Evolutionary conservation across 23 red algal species (phyloP).

Genomic region (Cyanidioschyzon merolae): DNA sequence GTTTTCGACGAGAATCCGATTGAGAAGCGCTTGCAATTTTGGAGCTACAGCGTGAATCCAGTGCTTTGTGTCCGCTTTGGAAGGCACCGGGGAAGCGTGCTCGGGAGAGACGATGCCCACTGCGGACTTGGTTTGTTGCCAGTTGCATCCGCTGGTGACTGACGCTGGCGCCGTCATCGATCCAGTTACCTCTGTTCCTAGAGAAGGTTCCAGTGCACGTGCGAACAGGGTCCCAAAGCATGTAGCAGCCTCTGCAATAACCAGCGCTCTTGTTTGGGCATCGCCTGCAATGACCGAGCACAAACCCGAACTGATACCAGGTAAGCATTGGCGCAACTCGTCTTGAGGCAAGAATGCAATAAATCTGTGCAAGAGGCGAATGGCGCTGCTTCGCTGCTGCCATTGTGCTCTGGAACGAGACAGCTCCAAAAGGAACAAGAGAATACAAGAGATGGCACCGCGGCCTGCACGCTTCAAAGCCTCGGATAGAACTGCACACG

Average conservation of each 20-base stretch:
- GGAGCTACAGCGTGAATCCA: neutral
- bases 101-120: neutral
- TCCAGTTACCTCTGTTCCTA: too few species aligned
- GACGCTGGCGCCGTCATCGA: neutral
- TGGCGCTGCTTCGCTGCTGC: neutral
- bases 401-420: neutral
- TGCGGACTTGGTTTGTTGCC: neutral
- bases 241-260: neutral
- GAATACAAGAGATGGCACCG: neutral
- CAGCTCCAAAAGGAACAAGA: neutral
- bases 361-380: neutral
- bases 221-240: neutral
- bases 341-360: neutral
- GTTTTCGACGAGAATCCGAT: neutral
- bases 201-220: neutral
- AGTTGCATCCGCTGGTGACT: neutral
- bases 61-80: neutral
- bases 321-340: neutral
- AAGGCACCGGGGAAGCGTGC: neutral
- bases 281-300: neutral
- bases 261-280: neutral
- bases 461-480: neutral
- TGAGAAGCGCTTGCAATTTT: neutral
- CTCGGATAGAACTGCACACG: too few species aligned
- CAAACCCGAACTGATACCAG: neutral